Evolutionary conservation across 371 early-diverging fungal genomes (phyloP), one percentile per base, ranked within the genome.

Genomic region (Syncephalastrum contaminatum): DNA sequence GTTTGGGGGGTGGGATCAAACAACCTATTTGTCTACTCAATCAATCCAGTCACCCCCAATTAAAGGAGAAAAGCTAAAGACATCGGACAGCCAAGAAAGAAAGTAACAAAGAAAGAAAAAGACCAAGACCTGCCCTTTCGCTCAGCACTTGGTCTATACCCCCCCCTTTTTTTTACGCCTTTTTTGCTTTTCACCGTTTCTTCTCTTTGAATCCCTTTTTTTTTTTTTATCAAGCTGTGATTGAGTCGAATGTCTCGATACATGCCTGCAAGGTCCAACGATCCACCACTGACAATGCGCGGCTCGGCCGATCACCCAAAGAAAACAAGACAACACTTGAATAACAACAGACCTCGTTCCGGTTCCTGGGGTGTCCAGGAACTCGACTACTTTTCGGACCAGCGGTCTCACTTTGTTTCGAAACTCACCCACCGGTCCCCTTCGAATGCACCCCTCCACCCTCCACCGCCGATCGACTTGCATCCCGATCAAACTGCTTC

Each of bases 331-430:
- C 47, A 22, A 8, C 56, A 41, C 7, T 12, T 30, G 36, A 49
- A 40, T 14, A n/a, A n/a, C n/a, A n/a, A n/a, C n/a, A 19, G 56
- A 43, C 56, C 56, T 13, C 56, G 56, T 10, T 56, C 56, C 10
- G 56, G 56, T 21, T 56, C 56, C 5, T 56, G 56, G 56, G 42
- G 41, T 24, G 30, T 18, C 39, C 49, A 48, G 19, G 49, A 48
- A 56, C 39, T 48, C 22, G 43, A 25, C 48, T 48, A 48, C 43
- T 51, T 40, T 20, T 40, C 20, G 19, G 41, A 51, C 27, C 39
- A 51, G 10, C 36, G 36, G 36, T 10, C 36, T 8, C 36, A 30
- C 36, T 30, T 30, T 30, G 36, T 30, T 8, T 30, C 36, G 2
- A 30, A 30, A 30, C 36, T 30, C 36, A 10, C 36, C 39, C 18